Percentiles rank a stretch among this genome's conserved stretches.
Evolutionary conservation across 139 green algal genomes (phyloP).

Genomic region (Ettlia oleoabundans): DNA sequence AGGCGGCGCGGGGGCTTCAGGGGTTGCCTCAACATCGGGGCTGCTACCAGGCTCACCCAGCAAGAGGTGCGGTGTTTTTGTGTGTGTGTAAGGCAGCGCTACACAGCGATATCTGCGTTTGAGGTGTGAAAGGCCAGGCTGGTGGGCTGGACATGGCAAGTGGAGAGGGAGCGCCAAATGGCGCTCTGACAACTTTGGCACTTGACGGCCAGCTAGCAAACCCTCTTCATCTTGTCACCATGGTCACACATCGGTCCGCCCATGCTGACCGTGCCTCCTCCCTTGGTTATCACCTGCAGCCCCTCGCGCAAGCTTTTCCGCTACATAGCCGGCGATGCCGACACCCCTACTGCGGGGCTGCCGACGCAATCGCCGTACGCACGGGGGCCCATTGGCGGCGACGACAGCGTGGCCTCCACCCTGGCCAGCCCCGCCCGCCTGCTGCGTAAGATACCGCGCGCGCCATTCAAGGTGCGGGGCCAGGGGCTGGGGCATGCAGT

Average conservation of each 20-base stretch:
- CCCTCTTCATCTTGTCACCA: not conserved
- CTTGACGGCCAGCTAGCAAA: no score
- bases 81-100: not conserved
- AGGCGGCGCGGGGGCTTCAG: constrained; percentile 1
- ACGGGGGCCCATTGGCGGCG: constrained; percentile 65
- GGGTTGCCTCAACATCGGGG: not conserved
- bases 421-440: constrained; percentile 53
- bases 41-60: constrained; percentile 18
- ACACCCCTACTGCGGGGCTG: constrained; percentile 63
- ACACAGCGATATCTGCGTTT: no score
- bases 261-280: not conserved
- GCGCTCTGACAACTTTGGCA: no score
- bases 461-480: constrained; percentile 89
- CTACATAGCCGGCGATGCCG: constrained; percentile 74
- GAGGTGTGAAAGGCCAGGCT: no score
- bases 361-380: constrained; percentile 73
- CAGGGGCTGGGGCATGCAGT: not conserved
- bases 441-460: constrained; percentile 86
- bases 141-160: no score
- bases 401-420: constrained; percentile 37
- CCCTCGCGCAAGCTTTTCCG: constrained; percentile 75
- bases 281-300: constrained; percentile 34
- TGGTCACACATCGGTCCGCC: not conserved
- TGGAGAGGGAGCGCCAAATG: no score
- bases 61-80: constrained; percentile 32